Base-by-base conservation (phyloP, 441 rosid genomes). In the Euphorbia corollata region DNA sequence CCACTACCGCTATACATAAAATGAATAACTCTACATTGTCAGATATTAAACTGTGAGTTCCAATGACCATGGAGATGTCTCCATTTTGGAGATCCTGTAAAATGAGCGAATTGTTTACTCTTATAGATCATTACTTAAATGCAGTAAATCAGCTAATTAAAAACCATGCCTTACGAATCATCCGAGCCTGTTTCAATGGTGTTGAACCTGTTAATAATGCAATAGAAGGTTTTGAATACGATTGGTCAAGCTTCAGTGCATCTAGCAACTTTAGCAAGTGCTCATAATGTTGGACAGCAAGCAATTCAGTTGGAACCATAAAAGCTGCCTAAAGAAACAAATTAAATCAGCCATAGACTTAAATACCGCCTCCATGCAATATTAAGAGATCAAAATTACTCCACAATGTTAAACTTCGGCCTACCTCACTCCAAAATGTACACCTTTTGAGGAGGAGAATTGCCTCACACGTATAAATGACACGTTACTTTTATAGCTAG, bases 251-350 rank as follows among this genome's bases (percentile, higher is more conserved):
- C 55, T 83, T 91, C 81, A 90, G 72, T 4, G 71, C 84, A 75
- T 83, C 92, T 38, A 94, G 77, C 81, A 94, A 78, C 69, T 86
- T 73, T 69, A 84, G 86, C 67, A 90, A 79, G 71, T 85, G 89
- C 64, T 94, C 96, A 72, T 91, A 85, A 79, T 94, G 99, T 72
- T 91, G 99, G 76, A 83, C 73, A 0, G 98, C 99, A 73, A 94
- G 96, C 84, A 94, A 83, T 82, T 94, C 97, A 20, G 98, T 90
- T 58, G 99, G 98, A 76, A 86, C 98, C 99, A 94, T 94, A 85
- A 91, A 85, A 78, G 99, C 98, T 71, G 97, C 98, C 99, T 91
- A 82, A 65, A 77, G 53, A 55, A 23, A 59, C 27, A 63, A 39
- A 67, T 4, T 55, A 43, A 54, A 69, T 22, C 68, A 58, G 41